Percentiles rank a stretch among this genome's conserved stretches.
Evolutionary conservation across 108 stramenopile genomes (phyloP).

Genomic region (Cyclotella atomus): DNA sequence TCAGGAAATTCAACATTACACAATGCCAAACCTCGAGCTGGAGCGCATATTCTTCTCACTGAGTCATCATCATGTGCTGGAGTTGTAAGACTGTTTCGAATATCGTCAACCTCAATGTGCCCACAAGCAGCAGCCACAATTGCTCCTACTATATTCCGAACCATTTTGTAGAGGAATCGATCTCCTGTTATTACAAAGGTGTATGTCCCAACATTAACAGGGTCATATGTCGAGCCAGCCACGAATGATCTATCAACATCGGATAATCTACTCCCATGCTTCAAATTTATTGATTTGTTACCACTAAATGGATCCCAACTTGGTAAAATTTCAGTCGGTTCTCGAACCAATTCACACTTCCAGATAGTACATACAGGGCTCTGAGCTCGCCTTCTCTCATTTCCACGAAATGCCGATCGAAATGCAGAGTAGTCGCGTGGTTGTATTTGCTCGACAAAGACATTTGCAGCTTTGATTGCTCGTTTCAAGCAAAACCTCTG

Average conservation of each 20-base stretch:
- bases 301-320: constrained; percentile 38
- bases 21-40: constrained; percentile 49
- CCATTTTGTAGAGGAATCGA: constrained; percentile 87
- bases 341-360: constrained; percentile 37
- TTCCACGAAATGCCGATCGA: constrained; percentile 70
- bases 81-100: constrained; percentile 21
- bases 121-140: constrained; percentile 69
- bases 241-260: neutral
- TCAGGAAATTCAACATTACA: constrained; percentile 27
- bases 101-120: constrained; percentile 47
- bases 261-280: constrained; percentile 28
- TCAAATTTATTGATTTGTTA: neutral
- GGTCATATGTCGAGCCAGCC: constrained; percentile 9
- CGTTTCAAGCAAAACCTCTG: constrained; percentile 38
- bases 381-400: constrained; percentile 46
- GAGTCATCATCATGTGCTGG: neutral
- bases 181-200: constrained; percentile 66
- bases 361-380: constrained; percentile 56
- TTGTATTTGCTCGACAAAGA: constrained; percentile 26
- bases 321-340: constrained; percentile 31
- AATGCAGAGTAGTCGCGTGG: constrained; percentile 71
- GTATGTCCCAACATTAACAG: constrained; percentile 37
- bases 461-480: constrained; percentile 33
- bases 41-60: constrained; percentile 45
- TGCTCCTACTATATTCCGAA: constrained; percentile 78